These are phyloP conservation scores for Vigna mungo DNA, from an alignment of 306 rosid genomes.

Conservation along the genomic window DNA sequence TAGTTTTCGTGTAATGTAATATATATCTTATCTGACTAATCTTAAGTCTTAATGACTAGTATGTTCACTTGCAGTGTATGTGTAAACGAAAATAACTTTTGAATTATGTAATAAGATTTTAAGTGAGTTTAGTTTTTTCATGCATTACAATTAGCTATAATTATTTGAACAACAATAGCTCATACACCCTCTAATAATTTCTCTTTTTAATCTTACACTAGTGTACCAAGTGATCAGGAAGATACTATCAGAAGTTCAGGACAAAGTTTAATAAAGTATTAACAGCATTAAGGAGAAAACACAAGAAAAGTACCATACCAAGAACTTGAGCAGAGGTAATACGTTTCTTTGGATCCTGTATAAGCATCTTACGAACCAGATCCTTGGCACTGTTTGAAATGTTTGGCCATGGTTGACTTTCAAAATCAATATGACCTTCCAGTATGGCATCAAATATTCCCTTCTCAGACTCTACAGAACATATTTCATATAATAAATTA, in stretches of 20 bases:
- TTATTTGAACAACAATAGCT: not conserved
- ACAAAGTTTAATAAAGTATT: not conserved
- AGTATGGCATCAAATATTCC: slow-evolving; percentile 90
- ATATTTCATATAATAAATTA: slow-evolving; percentile 16
- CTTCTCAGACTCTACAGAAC: slow-evolving; percentile 76
- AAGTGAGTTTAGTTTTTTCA: slow-evolving; percentile 11
- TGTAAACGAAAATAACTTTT: not conserved
- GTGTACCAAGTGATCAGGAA: not conserved
- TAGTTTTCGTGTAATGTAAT: not conserved
- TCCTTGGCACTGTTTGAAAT: slow-evolving; percentile 88
- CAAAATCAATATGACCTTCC: slow-evolving; percentile 86
- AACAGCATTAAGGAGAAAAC: not conserved
- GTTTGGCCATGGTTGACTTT: slow-evolving; percentile 81
- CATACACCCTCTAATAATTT: not conserved
- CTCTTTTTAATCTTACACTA: not conserved
- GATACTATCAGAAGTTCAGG: not conserved
- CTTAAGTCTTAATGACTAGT: not conserved
- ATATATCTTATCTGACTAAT: not conserved
- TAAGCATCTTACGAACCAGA: slow-evolving; percentile 82
- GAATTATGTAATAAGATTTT: not conserved
- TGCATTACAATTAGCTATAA: not conserved
- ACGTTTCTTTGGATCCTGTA: slow-evolving; percentile 84
- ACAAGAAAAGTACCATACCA: slow-evolving; percentile 54
- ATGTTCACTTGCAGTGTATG: not conserved
- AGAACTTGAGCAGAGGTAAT: slow-evolving; percentile 84